Evolutionary conservation across 2,329 filamentous ascomycete species (phyloP), one percentile per base, ranked within the genome.

Genomic region (Penicillium sp.): DNA sequence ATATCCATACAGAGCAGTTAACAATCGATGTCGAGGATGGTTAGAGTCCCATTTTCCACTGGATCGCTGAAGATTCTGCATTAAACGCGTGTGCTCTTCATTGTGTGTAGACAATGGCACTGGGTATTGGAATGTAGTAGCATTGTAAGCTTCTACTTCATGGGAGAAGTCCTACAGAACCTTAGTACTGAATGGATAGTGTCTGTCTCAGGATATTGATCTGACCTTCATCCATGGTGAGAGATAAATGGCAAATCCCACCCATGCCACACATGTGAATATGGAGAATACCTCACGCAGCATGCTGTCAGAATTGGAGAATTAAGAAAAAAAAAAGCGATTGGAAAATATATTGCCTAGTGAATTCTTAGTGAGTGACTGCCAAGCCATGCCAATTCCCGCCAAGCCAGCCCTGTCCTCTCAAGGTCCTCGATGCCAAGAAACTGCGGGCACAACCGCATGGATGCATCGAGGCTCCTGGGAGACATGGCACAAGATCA

Each of bases 1-100:
- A 51, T 63, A 70, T 4, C 59, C 68, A 56, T 68, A 60, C 18
- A 69, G 47, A 1, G 67, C 66, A 18, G 65, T 61, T 16, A 70
- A 57, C 5, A 70, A 53, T n/a, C 68, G 54, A 37, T 69, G 55
- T 20, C 68, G 62, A 20, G 67, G 62, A 40, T 69, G 67, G 5
- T 61, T 58, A n/a, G 48, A 38, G 42, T 65, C 56, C 59, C 57
- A 62, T 37, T 56, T 61, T 5, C 59, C 53, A 6, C 38, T 60
- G 1, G 49, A 56, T 14, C 61, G 55, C 20, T 60, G 37, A 7
- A 69, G 51, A 4, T 58, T 58, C 7, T 56, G 29, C 5, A 66
- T 53, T 2, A 69, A 60, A 11, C 56, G 59, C 0, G 53, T 1
- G 42, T 61, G 59, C 18, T 64, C 57, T 22, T 58, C 53, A 46